Percentiles rank a stretch among this genome's conserved stretches.
Evolutionary conservation across 768 basidiomycete genomes (phyloP).

Genomic region (Kwoniella bestiolae): DNA sequence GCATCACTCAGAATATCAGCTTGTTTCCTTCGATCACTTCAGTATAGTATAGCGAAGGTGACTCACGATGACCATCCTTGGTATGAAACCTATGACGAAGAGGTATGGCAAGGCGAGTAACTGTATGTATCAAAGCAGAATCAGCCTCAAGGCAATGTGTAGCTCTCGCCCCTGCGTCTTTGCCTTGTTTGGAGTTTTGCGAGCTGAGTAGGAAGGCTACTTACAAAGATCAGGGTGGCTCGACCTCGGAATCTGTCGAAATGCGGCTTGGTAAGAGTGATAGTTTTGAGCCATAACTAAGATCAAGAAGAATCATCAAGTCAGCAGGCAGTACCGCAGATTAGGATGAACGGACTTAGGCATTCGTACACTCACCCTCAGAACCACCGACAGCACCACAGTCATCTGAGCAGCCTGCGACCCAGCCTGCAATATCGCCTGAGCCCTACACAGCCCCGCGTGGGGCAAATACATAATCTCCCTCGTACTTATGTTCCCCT

Average conservation of each 20-base stretch:
- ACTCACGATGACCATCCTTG: slow-evolving; percentile 16
- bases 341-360: too few relatives aligned
- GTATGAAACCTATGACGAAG: slow-evolving; percentile 10
- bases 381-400: slow-evolving; percentile 12
- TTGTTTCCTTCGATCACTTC: background rate
- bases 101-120: slow-evolving; percentile 20
- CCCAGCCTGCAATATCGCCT: slow-evolving; percentile 21
- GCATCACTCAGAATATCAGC: background rate
- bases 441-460: slow-evolving; percentile 13
- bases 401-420: slow-evolving; percentile 16
- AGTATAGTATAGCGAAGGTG: background rate
- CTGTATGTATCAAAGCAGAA: too few relatives aligned
- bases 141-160: too few relatives aligned
- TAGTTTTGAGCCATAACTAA: slow-evolving; percentile 23
- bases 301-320: background rate
- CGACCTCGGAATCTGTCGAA: slow-evolving; percentile 11
- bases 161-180: too few relatives aligned
- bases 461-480: slow-evolving; percentile 15
- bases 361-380: slow-evolving; percentile 22
- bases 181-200: background rate
- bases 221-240: slow-evolving; percentile 1
- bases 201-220: background rate
- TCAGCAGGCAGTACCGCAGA: too few relatives aligned
- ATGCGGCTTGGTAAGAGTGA: slow-evolving; percentile 8
- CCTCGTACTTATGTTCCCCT: background rate